A percentile compares a stretch with the other conserved stretches of the same genome.
These are phyloP conservation scores for Anisodus tanguticus DNA, from an alignment of 257 asterid genomes.

Conservation along the genomic window DNA sequence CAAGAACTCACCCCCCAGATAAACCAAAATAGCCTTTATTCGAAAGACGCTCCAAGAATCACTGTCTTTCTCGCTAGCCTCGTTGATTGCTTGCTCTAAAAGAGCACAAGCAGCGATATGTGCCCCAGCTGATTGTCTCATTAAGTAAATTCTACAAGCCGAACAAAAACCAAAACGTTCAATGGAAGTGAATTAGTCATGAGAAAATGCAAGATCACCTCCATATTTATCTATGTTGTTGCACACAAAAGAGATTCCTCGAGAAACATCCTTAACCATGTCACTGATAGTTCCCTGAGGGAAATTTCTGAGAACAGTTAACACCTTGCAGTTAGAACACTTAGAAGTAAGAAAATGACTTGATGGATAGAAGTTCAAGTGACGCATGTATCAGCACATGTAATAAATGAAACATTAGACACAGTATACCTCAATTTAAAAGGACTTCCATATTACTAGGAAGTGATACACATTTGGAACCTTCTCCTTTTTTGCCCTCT, in stretches of 20 bases:
- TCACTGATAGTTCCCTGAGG: slow-evolving; percentile 94
- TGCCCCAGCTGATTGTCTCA: slow-evolving; percentile 99
- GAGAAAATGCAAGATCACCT: slow-evolving; percentile 52
- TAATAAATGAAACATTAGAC: background rate
- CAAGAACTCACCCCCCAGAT: slow-evolving; percentile 81
- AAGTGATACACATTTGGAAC: background rate
- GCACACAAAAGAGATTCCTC: slow-evolving; percentile 86
- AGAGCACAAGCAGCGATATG: slow-evolving; percentile 89
- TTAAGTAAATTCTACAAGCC: slow-evolving; percentile 58
- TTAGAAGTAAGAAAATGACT: background rate
- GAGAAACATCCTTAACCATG: slow-evolving; percentile 91
- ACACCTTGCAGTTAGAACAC: background rate
- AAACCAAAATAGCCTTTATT: slow-evolving; percentile 84
- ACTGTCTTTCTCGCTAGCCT: slow-evolving; percentile 67
- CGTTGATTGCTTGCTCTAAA: slow-evolving; percentile 80
- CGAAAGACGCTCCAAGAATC: slow-evolving; percentile 83
- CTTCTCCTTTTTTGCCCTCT: no score
- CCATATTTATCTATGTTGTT: slow-evolving; percentile 86
- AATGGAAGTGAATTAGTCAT: slow-evolving; percentile 6
- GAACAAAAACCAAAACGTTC: slow-evolving; percentile 1
- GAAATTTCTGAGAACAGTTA: slow-evolving; percentile 68
- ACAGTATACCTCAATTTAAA: background rate
- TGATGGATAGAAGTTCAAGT: no score
- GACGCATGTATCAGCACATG: background rate
- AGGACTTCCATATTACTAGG: no score